Base-by-base conservation (phyloP, 331 rosid genomes). In the Arachis monticola region DNA sequence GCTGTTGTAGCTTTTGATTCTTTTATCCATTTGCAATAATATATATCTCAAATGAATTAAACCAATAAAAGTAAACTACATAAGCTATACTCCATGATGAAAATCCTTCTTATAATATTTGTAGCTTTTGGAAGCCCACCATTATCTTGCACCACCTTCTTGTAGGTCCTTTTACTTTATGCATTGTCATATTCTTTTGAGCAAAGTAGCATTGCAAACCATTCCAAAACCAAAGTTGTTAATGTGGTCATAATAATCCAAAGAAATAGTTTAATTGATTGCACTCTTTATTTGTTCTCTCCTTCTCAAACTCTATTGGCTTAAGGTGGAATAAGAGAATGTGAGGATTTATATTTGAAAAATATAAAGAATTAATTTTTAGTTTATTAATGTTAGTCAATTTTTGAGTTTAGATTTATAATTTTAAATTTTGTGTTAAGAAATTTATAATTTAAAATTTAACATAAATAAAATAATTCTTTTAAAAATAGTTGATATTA, bases 131-230 rank as follows among this genome's bases (percentile, higher is more conserved):
- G 59, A 45, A 1, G 53, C 40, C 40, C 40, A 35, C 77, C 73
- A 73, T 59, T 64, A 46, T 17, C 51, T 32, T 57, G 66, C 64
- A 64, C 84, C 77, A 79, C 58, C 69, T 64, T 31, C 72, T 30
- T 46, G 79, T 74, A 60, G 85, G 81, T 14, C 85, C 79, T 74
- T 58, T 52, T 52, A 60, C 74, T 74, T 78, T 47, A 56, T 66
- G 6, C 8, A 31, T 40, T 61, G 74, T 69, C 72, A 41, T 70
- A 40, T 66, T 75, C 67, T 41, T 74, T 71, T 17, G 50, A 74
- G 51, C 65, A 62, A 80, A 62, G 80, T 62, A 62, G 67, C 60
- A 80, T 62, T 45, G 67, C 67, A 80, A 73, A 69, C 78, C 65
- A 72, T 76, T 61, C 62, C 11, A n/a, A 81, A 77, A 65, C 61